phyloP scores from a whole-genome alignment of 2,329 filamentous ascomycete species.

The Emergomyces orientalis region DNA sequence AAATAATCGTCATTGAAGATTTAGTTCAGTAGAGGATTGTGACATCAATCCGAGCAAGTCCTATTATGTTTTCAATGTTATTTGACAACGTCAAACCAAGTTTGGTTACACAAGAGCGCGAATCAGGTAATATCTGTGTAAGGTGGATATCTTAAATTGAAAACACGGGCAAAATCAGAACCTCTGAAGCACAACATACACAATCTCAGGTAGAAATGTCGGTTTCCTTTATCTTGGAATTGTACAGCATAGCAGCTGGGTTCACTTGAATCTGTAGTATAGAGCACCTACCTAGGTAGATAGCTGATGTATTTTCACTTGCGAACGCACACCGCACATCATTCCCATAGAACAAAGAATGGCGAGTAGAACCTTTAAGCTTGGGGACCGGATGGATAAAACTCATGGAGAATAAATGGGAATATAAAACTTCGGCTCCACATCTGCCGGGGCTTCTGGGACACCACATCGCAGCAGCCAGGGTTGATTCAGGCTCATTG shows the following conservation, averaged over 20 bases:
- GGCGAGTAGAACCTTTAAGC: neutral
- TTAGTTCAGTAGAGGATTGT: neutral
- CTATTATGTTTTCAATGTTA: no score
- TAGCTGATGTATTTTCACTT: neutral
- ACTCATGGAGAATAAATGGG: neutral
- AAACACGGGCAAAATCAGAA: neutral
- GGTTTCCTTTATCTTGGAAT: neutral
- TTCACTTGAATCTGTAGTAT: neutral
- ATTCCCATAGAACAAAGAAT: neutral
- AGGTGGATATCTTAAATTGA: no score
- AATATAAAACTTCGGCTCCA: neutral
- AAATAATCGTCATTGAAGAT: neutral
- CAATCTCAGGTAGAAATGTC: neutral
- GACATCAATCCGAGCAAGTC: no score
- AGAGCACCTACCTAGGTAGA: no score
- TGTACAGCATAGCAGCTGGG: neutral
- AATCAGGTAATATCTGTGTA: no score
- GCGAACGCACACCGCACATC: neutral
- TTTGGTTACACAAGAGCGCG: no score
- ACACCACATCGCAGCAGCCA: neutral
- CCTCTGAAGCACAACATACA: neutral
- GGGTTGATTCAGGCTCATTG: neutral
- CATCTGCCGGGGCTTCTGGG: neutral
- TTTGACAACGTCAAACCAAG: no score
- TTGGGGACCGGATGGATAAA: neutral